Percentiles rank a stretch among this genome's conserved stretches.
Conservation (phyloP, 169 alveolate species). For the Plasmodium fragile region DNA sequence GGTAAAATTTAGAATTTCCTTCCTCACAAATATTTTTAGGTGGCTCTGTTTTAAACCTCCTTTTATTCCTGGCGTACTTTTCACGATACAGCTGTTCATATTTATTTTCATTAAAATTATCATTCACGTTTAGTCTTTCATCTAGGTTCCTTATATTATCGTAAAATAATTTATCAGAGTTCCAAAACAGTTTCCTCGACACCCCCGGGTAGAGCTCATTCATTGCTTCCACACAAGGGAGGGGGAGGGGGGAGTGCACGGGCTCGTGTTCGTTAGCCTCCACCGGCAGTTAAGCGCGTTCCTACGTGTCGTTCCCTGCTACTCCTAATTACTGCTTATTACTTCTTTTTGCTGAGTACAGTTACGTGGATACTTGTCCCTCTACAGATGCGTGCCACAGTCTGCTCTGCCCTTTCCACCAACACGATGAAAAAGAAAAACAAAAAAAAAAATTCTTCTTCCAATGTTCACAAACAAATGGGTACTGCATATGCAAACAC, state of each 20-base stretch:
- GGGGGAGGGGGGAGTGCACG: neutral
- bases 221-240: conserved; percentile 5
- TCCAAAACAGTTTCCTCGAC: conserved; percentile 39
- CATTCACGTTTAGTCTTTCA: conserved; percentile 59
- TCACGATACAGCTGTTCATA: conserved; percentile 14
- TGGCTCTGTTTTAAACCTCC: conserved; percentile 70
- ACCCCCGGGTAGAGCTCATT: conserved; percentile 8
- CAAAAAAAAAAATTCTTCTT: neutral
- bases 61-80: conserved; percentile 26
- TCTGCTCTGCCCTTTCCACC: neutral
- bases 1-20: neutral
- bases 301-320: neutral
- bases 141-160: conserved; percentile 57
- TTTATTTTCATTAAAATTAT: conserved; percentile 56
- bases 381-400: neutral
- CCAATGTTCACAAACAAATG: neutral
- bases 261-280: neutral
- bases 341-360: neutral
- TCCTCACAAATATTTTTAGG: conserved; percentile 15
- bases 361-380: neutral
- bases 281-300: neutral
- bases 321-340: neutral
- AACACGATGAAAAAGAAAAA: neutral
- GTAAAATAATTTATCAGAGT: conserved; percentile 47
- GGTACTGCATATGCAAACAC: neutral